Evolutionary conservation across 1,284 basidiomycete species (phyloP), one percentile per base, ranked within the genome.

Genomic region (Boletus mariae): DNA sequence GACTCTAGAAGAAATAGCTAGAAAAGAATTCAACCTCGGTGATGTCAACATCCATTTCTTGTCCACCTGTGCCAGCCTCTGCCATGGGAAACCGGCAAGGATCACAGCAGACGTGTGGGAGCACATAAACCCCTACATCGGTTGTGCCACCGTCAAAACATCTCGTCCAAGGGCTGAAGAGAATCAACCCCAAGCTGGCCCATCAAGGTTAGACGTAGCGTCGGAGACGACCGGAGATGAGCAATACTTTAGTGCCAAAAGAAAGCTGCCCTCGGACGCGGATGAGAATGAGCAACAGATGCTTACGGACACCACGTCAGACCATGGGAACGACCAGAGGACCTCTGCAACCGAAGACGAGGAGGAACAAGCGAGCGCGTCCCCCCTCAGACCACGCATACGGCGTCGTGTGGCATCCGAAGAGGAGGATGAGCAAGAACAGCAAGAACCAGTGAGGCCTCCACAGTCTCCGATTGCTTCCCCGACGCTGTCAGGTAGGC

Each of bases 11-110:
- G 45, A 62, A 4, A 35, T 64, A 0, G 61, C 66, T 0, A 54
- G 49, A 29, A 34, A 13, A 17, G 66, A 68, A 17, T 66, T 66
- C 26, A 7, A 34, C 29, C 58, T 66, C 31, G 64, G 54, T 8
- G 45, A 61, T 8, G 54, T 15, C 29, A 49, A 59, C n/a, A 1
- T 66, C 1, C 4, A 5, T 1, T 35, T 66, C 9, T 51, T 37
- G 0, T 67, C 65, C 1, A 50, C 64, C 1, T 68, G 67, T 15
- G 32, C 49, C 20, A 65, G 57, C 20, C 43, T 65, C 3, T 68
- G 62, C 29, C 34, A 52, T 8, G 58, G 55, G 10, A 26, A 32
- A 1, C 57, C 60, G 1, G 67, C 60, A 4, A 47, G 62, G 41
- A 68, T 66, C 47, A 63, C 67, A 0, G 51, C 56, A 15, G 15